Base-by-base conservation (phyloP, 1,284 basidiomycete species). In the Ceratobasidium theobromae region DNA sequence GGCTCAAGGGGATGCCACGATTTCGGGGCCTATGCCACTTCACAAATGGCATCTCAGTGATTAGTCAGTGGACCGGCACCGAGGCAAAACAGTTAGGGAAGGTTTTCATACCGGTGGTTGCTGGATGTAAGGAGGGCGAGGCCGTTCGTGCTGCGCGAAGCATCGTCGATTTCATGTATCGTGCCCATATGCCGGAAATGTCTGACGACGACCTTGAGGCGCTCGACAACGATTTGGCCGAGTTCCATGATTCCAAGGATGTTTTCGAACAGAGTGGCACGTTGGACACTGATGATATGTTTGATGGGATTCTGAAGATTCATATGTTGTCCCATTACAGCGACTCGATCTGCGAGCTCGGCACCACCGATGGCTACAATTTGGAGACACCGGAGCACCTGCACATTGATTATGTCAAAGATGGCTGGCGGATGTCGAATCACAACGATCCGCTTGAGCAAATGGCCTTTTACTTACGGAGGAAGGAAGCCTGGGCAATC, bases 151-250 rank as follows among this genome's bases (percentile, higher is more conserved):
- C 70, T 16, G 70, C 68, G 1, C 49, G 69, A 0, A 69, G 72
- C 2, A 8, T 79, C 0, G 72, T 79, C 0, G 76, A 80, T 60
- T 80, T 79, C 67, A 69, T 78, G 14, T 75, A 23, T 53, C 33
- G 32, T 0, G 51, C 52, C 0, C 69, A 67, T 27, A 30, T n/a
- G 4, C 57, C 40, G 21, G 23, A 52, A 16, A 1, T 65, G 4
- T 6, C 25, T 5, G 58, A 64, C 4, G 28, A 9, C 46, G 40
- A 64, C 9, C 45, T 73, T 1, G 45, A 58, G 2, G 12, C 53
- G 0, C 53, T 72, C 52, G 40, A 69, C 21, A 40, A 14, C 0
- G 33, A 66, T 9, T 51, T 72, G 12, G 14, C 45, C 0, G 43
- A 53, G 6, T 18, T 53, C 3, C 46, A 48, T 25, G 2, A 12